These are phyloP conservation scores for Cercospora beticola DNA, from an alignment of 2,329 filamentous ascomycete species.

Conservation along the genomic window DNA sequence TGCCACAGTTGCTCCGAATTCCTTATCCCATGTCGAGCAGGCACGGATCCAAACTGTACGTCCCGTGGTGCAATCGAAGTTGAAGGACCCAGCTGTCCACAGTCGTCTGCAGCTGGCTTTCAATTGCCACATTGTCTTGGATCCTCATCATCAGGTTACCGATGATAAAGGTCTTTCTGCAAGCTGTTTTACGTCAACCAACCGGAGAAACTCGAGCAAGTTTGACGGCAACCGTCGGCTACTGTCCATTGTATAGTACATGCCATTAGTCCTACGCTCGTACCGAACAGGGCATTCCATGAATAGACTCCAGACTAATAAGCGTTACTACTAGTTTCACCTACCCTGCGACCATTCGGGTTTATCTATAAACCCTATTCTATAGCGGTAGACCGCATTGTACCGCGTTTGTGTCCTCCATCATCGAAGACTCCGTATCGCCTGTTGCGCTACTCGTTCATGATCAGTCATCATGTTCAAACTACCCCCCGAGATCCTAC, in stretches of 20 bases:
- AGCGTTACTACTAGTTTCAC: background rate
- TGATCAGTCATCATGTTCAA: background rate
- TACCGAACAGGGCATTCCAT: background rate
- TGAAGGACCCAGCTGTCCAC: too few relatives aligned
- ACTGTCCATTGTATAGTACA: background rate
- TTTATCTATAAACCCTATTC: background rate
- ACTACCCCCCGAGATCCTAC: background rate
- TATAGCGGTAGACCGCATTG: background rate
- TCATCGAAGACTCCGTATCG: background rate
- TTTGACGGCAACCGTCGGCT: background rate
- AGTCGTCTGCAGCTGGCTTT: too few relatives aligned
- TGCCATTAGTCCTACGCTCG: background rate
- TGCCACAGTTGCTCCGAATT: too few relatives aligned
- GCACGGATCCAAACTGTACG: too few relatives aligned
- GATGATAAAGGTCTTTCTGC: background rate
- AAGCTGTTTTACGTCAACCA: background rate
- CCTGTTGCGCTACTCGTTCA: background rate
- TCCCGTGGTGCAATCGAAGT: too few relatives aligned
- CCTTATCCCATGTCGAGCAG: too few relatives aligned
- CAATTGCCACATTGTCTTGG: too few relatives aligned
- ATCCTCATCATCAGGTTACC: too few relatives aligned
- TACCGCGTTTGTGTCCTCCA: too few relatives aligned
- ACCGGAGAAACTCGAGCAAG: background rate
- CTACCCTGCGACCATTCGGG: background rate
- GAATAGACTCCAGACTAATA: background rate